A percentile compares a stretch with the other conserved stretches of the same genome.
phyloP scores from a whole-genome alignment of 495 filamentous ascomycete species.

The Lophiostoma macrostomum region DNA sequence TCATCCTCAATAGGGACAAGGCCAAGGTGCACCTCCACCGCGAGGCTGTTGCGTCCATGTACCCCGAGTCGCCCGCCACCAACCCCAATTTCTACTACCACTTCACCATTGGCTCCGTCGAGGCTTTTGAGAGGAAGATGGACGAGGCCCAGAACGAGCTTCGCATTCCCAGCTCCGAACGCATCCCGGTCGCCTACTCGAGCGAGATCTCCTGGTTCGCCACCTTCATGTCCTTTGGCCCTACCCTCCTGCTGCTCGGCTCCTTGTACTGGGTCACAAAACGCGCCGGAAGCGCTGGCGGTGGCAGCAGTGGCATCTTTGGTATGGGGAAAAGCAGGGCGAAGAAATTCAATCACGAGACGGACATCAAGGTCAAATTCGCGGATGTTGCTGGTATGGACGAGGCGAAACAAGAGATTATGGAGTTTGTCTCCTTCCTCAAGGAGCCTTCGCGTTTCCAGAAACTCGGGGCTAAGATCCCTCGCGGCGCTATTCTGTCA shows the following conservation, averaged over 20 bases:
- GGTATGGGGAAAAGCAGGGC: conserved; percentile 93
- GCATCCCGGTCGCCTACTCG: conserved; percentile 88
- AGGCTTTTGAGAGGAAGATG: conserved; percentile 82
- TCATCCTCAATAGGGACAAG: conserved; percentile 66
- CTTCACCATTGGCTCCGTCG: conserved; percentile 92
- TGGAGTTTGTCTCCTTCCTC: conserved; percentile 98
- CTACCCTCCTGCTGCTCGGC: conserved; percentile 80
- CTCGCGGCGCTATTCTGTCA: conserved; percentile 91
- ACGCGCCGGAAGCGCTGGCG: conserved; percentile 61
- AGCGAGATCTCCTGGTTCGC: conserved; percentile 65
- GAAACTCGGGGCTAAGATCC: conserved; percentile 93
- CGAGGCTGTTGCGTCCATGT: conserved; percentile 70
- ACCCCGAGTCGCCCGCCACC: conserved; percentile 75
- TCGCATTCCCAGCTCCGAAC: conserved; percentile 73
- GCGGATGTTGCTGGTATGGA: conserved; percentile 98
- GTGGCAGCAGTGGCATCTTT: conserved; percentile 78
- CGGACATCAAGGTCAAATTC: conserved; percentile 93
- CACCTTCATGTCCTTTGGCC: conserved; percentile 70
- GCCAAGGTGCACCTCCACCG: conserved; percentile 83
- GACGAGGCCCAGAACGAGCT: conserved; percentile 86
- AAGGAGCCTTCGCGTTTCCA: conserved; percentile 87
- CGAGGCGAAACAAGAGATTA: conserved; percentile 96
- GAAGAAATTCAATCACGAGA: conserved; percentile 95
- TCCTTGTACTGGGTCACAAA: conserved; percentile 69
- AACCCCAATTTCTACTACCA: conserved; percentile 77